Evolutionary conservation across 192 early-diverging fungal species (phyloP), one percentile per base, ranked within the genome.

Genomic region (Coemansia sp.): DNA sequence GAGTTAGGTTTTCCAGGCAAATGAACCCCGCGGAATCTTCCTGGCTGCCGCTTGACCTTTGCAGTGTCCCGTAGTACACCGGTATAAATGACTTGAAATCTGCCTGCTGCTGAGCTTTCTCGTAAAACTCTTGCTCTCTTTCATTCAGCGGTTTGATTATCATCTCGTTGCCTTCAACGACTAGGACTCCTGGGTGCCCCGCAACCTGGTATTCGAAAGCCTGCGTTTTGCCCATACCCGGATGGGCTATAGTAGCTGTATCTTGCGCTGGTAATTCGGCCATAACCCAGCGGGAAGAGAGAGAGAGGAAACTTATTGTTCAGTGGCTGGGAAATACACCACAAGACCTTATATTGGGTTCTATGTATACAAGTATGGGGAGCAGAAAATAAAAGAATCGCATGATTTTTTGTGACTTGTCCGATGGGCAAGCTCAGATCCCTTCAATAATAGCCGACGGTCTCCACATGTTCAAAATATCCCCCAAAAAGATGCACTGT

Each of bases 1-100:
- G 55, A 3, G 88, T 53, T 34, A 94, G 42, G 49, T 97, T 93
- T 58, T 94, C 88, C 49, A 96, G 62, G 56, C 87, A 87, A 12
- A 93, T 59, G 47, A 76, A 80, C 26, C 77, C 79, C 54, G 55
- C 20, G 7, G n/a, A 11, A 2, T 56, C 46, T 16, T 15, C 20
- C 15, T 34, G 45, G 26, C 58, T 40, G 18, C 12, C 31, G 16
- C 31, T 39, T 53, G 76, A 28, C 40, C 75, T 50, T 58, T 69
- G 17, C 3, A 83, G 60, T 10, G 65, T 79, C 1, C 89, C 90
- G 53, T 83, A 87, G 63, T 83, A 93, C 41, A 72, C 64, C 8
- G 89, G 87, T 53, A 89, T 71, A 69, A 88, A 92, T 2, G 64
- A 37, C 6, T 66, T 68, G 55, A 87, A 80, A 10, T 78, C 76